Evolutionary conservation across 2,329 filamentous ascomycete genomes (phyloP).

Genomic region (Neocatenulostroma microsporum): DNA sequence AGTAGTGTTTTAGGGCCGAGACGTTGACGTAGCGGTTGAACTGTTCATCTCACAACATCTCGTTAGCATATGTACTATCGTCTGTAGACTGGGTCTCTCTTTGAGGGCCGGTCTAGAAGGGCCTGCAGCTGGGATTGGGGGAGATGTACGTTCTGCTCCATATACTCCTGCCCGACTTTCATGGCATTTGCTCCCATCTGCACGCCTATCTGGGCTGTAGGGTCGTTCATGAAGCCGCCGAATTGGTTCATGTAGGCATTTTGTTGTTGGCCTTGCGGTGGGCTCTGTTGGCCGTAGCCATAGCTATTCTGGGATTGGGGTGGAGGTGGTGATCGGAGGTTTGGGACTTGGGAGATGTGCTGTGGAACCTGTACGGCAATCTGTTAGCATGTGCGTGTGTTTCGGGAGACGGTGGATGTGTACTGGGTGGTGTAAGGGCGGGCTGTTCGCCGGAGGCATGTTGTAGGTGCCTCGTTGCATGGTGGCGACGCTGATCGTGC

Average conservation of each 20-base stretch:
- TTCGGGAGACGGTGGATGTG: slow-evolving; percentile 87
- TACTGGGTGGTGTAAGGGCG: slow-evolving; percentile 92
- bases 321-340: slow-evolving; percentile 87
- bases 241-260: slow-evolving; percentile 35
- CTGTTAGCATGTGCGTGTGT: not conserved
- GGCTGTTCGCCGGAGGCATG: slow-evolving; percentile 67
- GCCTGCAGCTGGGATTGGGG: not conserved
- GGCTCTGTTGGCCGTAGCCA: slow-evolving; percentile 45
- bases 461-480: slow-evolving; percentile 86
- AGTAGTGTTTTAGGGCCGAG: slow-evolving; percentile 93
- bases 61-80: not conserved
- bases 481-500: slow-evolving; percentile 21
- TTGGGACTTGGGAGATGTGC: slow-evolving; percentile 95
- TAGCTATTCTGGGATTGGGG: slow-evolving; percentile 66
- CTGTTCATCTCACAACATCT: slow-evolving; percentile 32
- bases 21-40: slow-evolving; percentile 83
- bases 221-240: slow-evolving; percentile 86
- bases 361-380: slow-evolving; percentile 58
- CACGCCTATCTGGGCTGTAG: slow-evolving; percentile 87
- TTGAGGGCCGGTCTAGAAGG: no score
- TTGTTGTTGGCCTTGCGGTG: slow-evolving; percentile 38
- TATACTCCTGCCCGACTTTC: slow-evolving; percentile 82
- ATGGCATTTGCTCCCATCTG: slow-evolving; percentile 91
- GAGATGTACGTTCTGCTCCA: slow-evolving; percentile 79
- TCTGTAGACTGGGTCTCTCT: no score